Conservation (phyloP, 768 basidiomycete genomes). For the Lentinula sp. region DNA sequence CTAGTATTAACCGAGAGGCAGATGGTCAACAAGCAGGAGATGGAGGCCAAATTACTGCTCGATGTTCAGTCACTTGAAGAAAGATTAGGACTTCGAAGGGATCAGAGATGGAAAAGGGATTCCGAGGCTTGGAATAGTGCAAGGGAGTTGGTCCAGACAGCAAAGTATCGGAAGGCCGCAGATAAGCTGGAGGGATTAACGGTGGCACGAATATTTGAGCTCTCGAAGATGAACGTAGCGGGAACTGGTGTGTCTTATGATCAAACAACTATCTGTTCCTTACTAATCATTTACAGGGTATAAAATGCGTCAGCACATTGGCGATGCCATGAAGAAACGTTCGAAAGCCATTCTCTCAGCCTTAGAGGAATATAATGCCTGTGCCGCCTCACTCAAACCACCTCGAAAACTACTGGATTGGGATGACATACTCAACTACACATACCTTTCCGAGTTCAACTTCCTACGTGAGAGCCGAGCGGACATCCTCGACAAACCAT, state of each 20-base stretch:
- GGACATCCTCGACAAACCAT: conserved; percentile 14
- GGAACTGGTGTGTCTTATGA: conserved; percentile 15
- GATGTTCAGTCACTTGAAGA: too few species aligned
- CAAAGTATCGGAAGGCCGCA: conserved; percentile 9
- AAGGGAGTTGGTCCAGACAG: neutral
- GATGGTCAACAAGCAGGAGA: too few species aligned
- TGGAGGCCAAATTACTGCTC: too few species aligned
- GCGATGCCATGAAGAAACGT: conserved; percentile 15
- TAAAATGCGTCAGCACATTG: conserved; percentile 20
- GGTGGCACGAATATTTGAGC: conserved; percentile 14
- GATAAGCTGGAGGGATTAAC: conserved; percentile 13
- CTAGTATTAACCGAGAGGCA: too few species aligned
- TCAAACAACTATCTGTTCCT: too few species aligned
- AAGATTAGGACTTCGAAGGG: too few species aligned
- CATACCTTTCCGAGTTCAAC: conserved; percentile 14
- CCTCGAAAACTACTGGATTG: conserved; percentile 13
- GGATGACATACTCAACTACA: conserved; percentile 14
- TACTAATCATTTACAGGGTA: conserved; percentile 8
- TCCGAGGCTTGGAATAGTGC: neutral
- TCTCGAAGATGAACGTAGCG: conserved; percentile 13
- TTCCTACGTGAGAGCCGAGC: conserved; percentile 17
- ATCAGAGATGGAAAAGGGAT: too few species aligned
- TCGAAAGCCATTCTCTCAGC: conserved; percentile 17
- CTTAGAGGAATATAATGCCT: conserved; percentile 16
- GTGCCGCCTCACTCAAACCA: conserved; percentile 14